Evolutionary conservation across 2,329 filamentous ascomycete genomes (phyloP).

Genomic region (Penicillium sp.): DNA sequence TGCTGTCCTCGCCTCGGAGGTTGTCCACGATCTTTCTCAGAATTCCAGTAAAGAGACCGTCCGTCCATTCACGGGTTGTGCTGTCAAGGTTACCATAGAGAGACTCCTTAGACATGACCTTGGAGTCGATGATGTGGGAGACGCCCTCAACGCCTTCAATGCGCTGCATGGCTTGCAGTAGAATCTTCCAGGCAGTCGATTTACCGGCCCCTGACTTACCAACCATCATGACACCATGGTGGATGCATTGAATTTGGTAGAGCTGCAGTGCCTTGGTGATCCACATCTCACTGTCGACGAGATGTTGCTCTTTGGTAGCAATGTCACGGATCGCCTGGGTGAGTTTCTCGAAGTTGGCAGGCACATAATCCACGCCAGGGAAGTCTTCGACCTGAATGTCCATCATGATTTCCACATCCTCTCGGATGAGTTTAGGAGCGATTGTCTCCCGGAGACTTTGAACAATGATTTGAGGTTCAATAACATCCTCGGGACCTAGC

Average conservation of each 20-base stretch:
- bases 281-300: constrained; percentile 91
- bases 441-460: constrained; percentile 98
- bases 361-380: constrained; percentile 88
- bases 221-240: constrained; percentile 99
- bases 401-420: constrained; percentile 85
- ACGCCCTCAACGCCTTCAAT: constrained; percentile 92
- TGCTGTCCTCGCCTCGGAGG: constrained; percentile 90
- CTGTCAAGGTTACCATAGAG: constrained; percentile 94
- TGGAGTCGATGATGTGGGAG: constrained; percentile 96
- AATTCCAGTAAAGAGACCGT: constrained; percentile 96
- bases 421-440: constrained; percentile 90
- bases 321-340: constrained; percentile 78
- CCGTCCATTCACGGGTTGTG: constrained; percentile 97
- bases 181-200: constrained; percentile 87
- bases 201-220: constrained; percentile 97
- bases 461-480: constrained; percentile 96
- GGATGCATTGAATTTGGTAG: constrained; percentile 95
- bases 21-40: constrained; percentile 98
- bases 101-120: constrained; percentile 99
- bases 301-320: constrained; percentile 72
- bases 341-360: constrained; percentile 77
- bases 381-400: constrained; percentile 81
- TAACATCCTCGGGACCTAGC: constrained; percentile 65
- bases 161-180: constrained; percentile 85
- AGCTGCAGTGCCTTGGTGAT: constrained; percentile 96